Evolutionary conservation across 208 protist genomes (phyloP).

Genomic region (Acanthamoeba royreba): DNA sequence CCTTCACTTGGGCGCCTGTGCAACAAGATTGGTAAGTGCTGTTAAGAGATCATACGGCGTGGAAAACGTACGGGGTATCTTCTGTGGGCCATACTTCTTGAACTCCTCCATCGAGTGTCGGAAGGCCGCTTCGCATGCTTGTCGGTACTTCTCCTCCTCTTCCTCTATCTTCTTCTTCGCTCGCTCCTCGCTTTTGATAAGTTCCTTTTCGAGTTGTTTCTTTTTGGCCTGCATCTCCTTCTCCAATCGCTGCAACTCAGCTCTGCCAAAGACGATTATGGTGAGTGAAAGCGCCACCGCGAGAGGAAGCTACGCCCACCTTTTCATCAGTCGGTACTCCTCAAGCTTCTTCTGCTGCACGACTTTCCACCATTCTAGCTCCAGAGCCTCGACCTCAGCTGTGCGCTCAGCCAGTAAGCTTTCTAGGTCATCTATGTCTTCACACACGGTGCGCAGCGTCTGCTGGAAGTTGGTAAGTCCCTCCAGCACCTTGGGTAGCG

Average conservation of each 20-base stretch:
- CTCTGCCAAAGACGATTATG: background rate
- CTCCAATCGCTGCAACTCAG: background rate
- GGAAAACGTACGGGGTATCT: background rate
- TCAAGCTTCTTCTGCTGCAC: conserved; percentile 9
- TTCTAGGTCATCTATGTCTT: conserved; percentile 9
- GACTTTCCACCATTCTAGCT: background rate
- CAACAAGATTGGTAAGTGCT: too few relatives aligned
- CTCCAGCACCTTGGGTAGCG: conserved; percentile 12
- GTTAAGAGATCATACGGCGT: too few relatives aligned
- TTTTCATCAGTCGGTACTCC: conserved; percentile 6
- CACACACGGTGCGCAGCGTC: background rate
- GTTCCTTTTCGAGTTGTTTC: conserved; percentile 22
- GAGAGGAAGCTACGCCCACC: too few relatives aligned
- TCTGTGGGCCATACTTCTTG: background rate
- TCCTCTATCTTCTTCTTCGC: conserved; percentile 9
- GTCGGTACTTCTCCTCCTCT: background rate
- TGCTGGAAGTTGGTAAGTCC: conserved; percentile 9
- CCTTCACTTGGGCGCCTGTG: background rate
- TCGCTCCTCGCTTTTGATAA: background rate
- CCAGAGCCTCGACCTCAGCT: background rate
- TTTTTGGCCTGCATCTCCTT: conserved; percentile 33
- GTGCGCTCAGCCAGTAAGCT: background rate
- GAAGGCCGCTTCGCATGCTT: conserved; percentile 16
- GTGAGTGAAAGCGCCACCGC: too few relatives aligned
- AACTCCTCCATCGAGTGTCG: conserved; percentile 35